Conservation (phyloP, 2,329 filamentous ascomycete species). For the Gaeumannomyces sp. region DNA sequence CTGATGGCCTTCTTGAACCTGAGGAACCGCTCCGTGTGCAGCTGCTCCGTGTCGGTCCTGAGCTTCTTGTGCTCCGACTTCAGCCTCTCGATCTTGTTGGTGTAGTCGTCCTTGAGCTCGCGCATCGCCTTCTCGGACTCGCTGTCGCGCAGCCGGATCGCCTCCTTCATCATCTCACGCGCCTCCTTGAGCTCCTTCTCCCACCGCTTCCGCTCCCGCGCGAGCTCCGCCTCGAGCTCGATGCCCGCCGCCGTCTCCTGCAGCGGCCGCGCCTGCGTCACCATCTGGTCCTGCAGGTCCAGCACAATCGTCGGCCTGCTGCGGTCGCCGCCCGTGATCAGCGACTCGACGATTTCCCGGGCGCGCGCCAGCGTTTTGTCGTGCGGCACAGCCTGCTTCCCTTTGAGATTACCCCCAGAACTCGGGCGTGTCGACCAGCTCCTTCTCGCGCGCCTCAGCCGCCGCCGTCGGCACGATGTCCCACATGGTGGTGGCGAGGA, state of each 20-base stretch:
- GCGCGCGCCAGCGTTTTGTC: neutral
- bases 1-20: neutral
- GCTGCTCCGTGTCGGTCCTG: slow-evolving; percentile 1
- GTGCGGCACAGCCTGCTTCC: neutral
- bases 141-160: slow-evolving; percentile 7
- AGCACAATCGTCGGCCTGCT: neutral
- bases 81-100: slow-evolving; percentile 3
- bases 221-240: slow-evolving; percentile 7
- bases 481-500: slow-evolving; percentile 36
- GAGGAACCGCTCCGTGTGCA: slow-evolving; percentile 7
- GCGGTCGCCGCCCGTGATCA: neutral
- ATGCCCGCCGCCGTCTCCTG: slow-evolving; percentile 8
- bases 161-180: slow-evolving; percentile 6
- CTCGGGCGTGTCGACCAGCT: slow-evolving; percentile 2
- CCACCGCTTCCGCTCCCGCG: slow-evolving; percentile 7
- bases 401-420: slow-evolving; percentile 2
- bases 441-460: neutral
- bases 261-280: slow-evolving; percentile 6
- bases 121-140: slow-evolving; percentile 5
- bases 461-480: neutral
- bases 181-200: slow-evolving; percentile 4
- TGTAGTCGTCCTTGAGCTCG: slow-evolving; percentile 2
- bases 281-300: slow-evolving; percentile 9
- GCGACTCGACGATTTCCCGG: neutral
- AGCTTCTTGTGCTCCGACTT: slow-evolving; percentile 7